These are phyloP conservation scores for Colletotrichum cereale DNA, from an alignment of 2,329 filamentous ascomycete genomes.

Conservation along the genomic window DNA sequence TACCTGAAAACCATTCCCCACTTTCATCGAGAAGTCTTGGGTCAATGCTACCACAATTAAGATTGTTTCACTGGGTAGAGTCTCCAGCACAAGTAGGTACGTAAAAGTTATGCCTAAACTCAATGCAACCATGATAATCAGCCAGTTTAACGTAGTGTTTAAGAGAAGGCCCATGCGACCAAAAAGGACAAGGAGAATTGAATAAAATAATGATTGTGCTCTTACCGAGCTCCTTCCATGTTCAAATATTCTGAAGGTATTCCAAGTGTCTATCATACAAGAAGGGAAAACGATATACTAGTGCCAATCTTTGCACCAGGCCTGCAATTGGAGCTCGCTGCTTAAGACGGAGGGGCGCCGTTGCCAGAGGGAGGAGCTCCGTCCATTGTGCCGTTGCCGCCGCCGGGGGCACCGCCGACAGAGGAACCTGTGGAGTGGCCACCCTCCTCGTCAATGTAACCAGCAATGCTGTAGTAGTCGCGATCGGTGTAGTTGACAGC, in stretches of 20 bases:
- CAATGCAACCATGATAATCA: background rate
- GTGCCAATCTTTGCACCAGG: background rate
- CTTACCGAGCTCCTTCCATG: conserved; percentile 17
- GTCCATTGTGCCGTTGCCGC: conserved; percentile 24
- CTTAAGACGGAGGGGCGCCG: conserved; percentile 20
- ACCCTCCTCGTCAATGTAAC: conserved; percentile 30
- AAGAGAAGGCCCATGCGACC: rapidly evolving
- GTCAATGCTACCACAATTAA: rapidly evolving
- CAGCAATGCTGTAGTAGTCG: conserved; percentile 34
- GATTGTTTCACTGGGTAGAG: background rate
- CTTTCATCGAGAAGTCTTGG: background rate
- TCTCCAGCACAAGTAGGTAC: background rate
- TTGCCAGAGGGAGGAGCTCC: conserved; percentile 23
- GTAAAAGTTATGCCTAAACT: background rate
- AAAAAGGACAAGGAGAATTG: background rate
- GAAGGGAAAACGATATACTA: background rate
- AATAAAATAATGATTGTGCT: background rate
- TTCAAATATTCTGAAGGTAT: conserved; percentile 24
- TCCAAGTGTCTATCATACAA: conserved; percentile 4
- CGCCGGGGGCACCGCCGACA: conserved; percentile 13
- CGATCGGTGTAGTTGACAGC: conserved; percentile 40
- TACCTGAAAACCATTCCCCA: background rate
- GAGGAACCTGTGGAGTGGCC: conserved; percentile 21
- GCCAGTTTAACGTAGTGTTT: background rate
- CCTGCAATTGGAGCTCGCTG: background rate